These are phyloP conservation scores for Mycosphaerella sp. DNA, from an alignment of 2,329 filamentous ascomycete genomes.

Conservation along the genomic window DNA sequence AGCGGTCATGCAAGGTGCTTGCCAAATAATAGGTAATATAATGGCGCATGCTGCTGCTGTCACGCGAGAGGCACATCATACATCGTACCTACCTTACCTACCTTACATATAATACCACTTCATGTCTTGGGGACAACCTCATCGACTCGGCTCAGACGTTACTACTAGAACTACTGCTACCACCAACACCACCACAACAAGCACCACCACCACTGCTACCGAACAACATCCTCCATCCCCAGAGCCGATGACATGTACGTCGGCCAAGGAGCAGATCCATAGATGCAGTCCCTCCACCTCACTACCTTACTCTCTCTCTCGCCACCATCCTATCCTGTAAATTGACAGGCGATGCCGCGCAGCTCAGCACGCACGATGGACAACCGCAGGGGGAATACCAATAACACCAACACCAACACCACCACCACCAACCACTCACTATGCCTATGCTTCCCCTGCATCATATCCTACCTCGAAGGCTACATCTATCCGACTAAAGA, in stretches of 20 bases:
- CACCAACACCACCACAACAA: too few relatives aligned
- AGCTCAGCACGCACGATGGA: slow-evolving; percentile 5
- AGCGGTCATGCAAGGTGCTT: slow-evolving; percentile 11
- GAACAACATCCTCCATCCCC: neutral
- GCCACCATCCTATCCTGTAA: neutral
- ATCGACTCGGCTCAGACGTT: too few relatives aligned
- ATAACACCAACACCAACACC: neutral
- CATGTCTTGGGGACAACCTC: too few relatives aligned
- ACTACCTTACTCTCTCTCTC: too few relatives aligned
- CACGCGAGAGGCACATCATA: slow-evolving; percentile 11
- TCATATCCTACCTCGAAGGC: slow-evolving; percentile 22
- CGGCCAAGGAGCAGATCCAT: neutral
- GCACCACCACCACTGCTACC: neutral
- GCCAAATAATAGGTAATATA: slow-evolving; percentile 14
- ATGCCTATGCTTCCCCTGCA: slow-evolving; percentile 25
- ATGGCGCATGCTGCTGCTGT: slow-evolving; percentile 10
- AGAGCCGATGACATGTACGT: neutral
- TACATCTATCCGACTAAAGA: slow-evolving; percentile 19
- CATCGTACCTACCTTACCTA: neutral
- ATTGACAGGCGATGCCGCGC: neutral
- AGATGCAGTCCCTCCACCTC: neutral
- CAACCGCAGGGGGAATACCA: neutral
- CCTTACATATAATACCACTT: too few relatives aligned
- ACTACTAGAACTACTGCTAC: too few relatives aligned
- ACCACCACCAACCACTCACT: neutral